Conservation (phyloP, 345 rosid genomes). For the Dipteronia sinensis region DNA sequence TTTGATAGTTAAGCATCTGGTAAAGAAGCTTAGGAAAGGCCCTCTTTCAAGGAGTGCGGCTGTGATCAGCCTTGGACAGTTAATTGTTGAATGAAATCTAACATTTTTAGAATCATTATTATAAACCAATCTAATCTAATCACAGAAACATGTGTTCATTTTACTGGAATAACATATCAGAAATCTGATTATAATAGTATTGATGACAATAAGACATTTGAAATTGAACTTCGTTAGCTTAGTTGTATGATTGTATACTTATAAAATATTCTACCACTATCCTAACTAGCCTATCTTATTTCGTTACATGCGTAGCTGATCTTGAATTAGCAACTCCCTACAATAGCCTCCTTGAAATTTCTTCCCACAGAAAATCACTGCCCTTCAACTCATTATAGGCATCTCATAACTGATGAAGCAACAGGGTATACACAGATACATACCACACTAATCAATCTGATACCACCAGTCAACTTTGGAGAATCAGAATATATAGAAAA, state of each 20-base stretch:
- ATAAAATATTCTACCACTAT: neutral
- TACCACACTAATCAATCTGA: neutral
- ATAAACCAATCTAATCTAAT: neutral
- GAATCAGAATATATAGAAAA: no score
- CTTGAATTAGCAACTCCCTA: neutral
- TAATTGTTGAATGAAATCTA: neutral
- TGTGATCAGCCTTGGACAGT: neutral
- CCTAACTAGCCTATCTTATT: no score
- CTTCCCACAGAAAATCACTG: neutral
- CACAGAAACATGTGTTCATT: neutral
- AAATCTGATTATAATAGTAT: neutral
- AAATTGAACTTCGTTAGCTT: neutral
- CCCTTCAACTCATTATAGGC: neutral
- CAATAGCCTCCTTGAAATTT: constrained; percentile 1
- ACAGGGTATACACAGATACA: neutral
- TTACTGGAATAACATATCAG: neutral
- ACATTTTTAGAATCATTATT: neutral
- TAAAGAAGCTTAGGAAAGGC: neutral
- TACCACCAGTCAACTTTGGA: constrained; percentile 5
- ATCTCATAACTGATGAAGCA: neutral
- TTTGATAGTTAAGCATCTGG: neutral
- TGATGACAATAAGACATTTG: neutral
- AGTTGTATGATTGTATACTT: neutral
- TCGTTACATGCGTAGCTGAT: neutral
- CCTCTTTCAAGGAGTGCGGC: neutral